A percentile compares a stretch with the other conserved stretches of the same genome.
These are phyloP conservation scores for Anisodus tanguticus DNA, from an alignment of 257 asterid species.

Conservation along the genomic window DNA sequence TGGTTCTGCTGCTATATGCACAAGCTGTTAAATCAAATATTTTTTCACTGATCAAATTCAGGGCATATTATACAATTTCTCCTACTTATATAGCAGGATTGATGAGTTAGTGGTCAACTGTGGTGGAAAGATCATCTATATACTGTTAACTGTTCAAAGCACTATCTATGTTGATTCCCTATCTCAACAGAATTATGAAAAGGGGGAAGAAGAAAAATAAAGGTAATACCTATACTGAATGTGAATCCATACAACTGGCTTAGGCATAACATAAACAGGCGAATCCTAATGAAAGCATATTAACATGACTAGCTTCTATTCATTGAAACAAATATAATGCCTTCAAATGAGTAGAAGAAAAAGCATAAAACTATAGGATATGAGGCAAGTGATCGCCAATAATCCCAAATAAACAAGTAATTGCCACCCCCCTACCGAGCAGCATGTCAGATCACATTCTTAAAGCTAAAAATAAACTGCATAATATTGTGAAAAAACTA, in stretches of 20 bases:
- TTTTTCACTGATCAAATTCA: slow-evolving; percentile 2
- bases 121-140: not conserved
- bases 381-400: not conserved
- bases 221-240: not conserved
- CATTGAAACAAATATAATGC: slow-evolving; percentile 7
- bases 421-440: not conserved
- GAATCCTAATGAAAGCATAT: not conserved
- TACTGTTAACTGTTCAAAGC: not conserved
- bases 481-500: not conserved
- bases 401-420: not conserved
- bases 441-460: slow-evolving; percentile 6
- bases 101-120: not conserved
- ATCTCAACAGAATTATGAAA: not conserved
- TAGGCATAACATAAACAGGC: not conserved
- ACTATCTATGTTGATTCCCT: not conserved
- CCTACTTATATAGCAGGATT: not conserved
- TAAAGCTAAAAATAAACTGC: not conserved
- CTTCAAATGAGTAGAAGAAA: slow-evolving; percentile 12
- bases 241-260: not conserved
- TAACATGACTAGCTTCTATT: not conserved
- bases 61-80: not conserved
- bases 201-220: not conserved
- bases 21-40: not conserved
- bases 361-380: not conserved
- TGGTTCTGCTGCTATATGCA: not conserved